phyloP scores from a whole-genome alignment of 495 filamentous ascomycete species.

The Hypoxylon fragiforme region DNA sequence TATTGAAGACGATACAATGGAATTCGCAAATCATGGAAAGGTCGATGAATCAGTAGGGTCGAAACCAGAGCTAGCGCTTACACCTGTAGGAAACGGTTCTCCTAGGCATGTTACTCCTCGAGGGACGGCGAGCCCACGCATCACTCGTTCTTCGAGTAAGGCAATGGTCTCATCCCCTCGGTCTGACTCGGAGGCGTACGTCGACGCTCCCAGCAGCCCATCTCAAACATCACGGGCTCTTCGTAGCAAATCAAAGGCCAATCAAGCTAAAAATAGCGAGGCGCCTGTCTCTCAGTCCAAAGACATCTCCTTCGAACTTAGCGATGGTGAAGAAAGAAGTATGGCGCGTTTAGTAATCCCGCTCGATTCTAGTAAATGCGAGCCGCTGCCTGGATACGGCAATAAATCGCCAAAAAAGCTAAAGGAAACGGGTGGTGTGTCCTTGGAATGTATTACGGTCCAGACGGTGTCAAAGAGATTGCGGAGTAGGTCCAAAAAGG shows the following conservation, averaged over 20 bases:
- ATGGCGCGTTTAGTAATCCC: conserved; percentile 51
- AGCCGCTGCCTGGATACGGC: conserved; percentile 20
- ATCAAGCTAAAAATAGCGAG: not conserved
- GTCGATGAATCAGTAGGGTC: not conserved
- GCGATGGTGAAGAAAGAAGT: conserved; percentile 51
- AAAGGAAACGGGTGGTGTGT: not conserved
- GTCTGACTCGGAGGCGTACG: conserved; percentile 46
- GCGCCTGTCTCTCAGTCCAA: conserved; percentile 7
- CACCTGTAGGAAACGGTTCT: not conserved
- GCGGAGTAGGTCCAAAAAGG: conserved; percentile 5
- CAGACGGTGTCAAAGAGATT: conserved; percentile 14
- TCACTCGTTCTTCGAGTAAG: conserved; percentile 12
- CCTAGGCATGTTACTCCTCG: not conserved
- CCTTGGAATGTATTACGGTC: conserved; percentile 27
- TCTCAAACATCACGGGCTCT: conserved; percentile 2
- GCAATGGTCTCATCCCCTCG: conserved; percentile 37
- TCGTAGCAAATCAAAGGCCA: conserved; percentile 12
- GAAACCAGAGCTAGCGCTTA: not conserved
- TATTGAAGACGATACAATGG: conserved; percentile 17
- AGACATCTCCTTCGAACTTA: conserved; percentile 44
- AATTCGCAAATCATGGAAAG: conserved; percentile 9
- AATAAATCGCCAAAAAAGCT: conserved; percentile 31
- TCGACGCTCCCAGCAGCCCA: conserved; percentile 53
- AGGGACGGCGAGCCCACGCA: conserved; percentile 4
- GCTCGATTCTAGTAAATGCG: conserved; percentile 42